Base-by-base conservation (phyloP, 306 rosid genomes). In the Erythrophleum fordii region DNA sequence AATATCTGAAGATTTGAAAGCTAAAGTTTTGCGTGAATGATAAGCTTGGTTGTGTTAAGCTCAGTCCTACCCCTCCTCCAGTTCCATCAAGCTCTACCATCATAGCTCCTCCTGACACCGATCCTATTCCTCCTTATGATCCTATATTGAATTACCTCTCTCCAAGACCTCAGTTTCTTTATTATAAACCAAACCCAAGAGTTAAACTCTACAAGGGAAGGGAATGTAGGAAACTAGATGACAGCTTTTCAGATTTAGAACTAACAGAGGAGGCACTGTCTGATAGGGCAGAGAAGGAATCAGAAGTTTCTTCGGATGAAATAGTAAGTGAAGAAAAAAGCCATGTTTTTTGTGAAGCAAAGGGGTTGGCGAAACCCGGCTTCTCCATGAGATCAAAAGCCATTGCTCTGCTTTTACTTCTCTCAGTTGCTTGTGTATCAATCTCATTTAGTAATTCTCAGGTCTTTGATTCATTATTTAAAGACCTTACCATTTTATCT, bases 91-190 rank as follows among this genome's bases (percentile, higher is more conserved):
- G 77, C 4, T 73, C 80, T 52, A 82, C 80, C 9, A 35, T 56
- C 17, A 67, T 89, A 37, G 87, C 85, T 28, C 90, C 94, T 46
- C 86, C 85, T 29, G 98, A 88, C 75, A 88, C 85, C 0, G 97
- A 94, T 74, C 97, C 94, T 28, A 64, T 80, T 46, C 90, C 90
- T 45, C 93, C 97, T 13, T 92, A 91, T 76, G 97, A 92, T 77
- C 97, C 97, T 26, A 92, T 87, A 87, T 89, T 91, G 16, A 94
- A 94, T 81, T 92, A 87, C 78, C 88, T 91, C 31, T 94, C 97
- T 1, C 97, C 98, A 0, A 88, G 98, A 79, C 97, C 98, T 3
- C 94, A 88, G 81, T 94, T 94, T 77, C 97, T 94, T 55, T 92
- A 81, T 78, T 94, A 92, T 85, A 87, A 75, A 77, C 97, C 97